phyloP scores from a whole-genome alignment of 2,329 filamentous ascomycete species.

The Gliomastix tumulicola region DNA sequence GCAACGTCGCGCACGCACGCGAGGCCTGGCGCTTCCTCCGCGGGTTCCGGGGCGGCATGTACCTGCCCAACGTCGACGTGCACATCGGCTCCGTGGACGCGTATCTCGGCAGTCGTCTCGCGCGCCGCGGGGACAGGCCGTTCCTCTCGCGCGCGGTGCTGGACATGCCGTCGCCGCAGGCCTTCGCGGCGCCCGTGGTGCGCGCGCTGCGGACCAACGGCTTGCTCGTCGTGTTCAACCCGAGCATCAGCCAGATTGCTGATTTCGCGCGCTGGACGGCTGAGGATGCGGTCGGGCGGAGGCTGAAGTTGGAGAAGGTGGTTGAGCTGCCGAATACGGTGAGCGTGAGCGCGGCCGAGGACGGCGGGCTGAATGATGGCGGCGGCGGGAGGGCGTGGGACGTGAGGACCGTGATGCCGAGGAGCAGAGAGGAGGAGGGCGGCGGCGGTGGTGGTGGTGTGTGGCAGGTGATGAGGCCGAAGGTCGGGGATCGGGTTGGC shows the following conservation, averaged over 20 bases:
- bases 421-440: slow-evolving; percentile 9
- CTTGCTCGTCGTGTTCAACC: slow-evolving; percentile 63
- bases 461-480: slow-evolving; percentile 32
- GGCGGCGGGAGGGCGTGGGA: slow-evolving; percentile 57
- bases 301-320: slow-evolving; percentile 46
- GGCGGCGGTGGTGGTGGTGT: slow-evolving; percentile 10
- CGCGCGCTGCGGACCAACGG: slow-evolving; percentile 58
- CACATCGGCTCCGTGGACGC: slow-evolving; percentile 59
- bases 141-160: slow-evolving; percentile 68
- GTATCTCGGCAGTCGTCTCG: slow-evolving; percentile 51
- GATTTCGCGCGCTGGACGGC: slow-evolving; percentile 45
- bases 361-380: slow-evolving; percentile 24
- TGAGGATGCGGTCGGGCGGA: slow-evolving; percentile 30
- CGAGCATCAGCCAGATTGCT: slow-evolving; percentile 71
- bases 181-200: slow-evolving; percentile 35
- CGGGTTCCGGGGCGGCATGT: slow-evolving; percentile 63
- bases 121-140: slow-evolving; percentile 32
- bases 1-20: slow-evolving; percentile 51
- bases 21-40: slow-evolving; percentile 59
- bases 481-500: slow-evolving; percentile 28
- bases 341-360: slow-evolving; percentile 2
- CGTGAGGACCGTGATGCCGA: slow-evolving; percentile 39
- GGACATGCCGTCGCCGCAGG: slow-evolving; percentile 61
- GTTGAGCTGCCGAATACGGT: slow-evolving; percentile 43
- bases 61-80: slow-evolving; percentile 65